Conservation (phyloP, 192 early-diverging fungal species). For the Entomortierella lignicola region DNA sequence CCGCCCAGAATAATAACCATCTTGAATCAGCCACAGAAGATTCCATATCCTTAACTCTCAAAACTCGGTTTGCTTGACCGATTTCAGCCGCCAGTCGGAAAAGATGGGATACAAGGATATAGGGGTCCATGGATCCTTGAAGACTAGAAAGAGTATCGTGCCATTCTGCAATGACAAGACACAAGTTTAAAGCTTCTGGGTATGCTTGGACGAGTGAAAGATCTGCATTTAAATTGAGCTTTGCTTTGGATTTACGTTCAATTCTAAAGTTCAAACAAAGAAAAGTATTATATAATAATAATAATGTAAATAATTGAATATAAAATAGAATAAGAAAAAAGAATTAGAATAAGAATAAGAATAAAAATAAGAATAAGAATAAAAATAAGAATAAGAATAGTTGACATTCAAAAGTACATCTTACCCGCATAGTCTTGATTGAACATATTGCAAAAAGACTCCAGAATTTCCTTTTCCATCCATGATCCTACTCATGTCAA, state of each 20-base stretch:
- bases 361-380: background rate
- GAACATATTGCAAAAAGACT: constrained; percentile 94
- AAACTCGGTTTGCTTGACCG: constrained; percentile 68
- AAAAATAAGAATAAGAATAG: background rate
- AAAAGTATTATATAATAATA: background rate
- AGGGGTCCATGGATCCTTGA: constrained; percentile 75
- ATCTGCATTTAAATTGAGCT: constrained; percentile 62
- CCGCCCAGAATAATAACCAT: constrained; percentile 81
- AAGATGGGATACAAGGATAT: constrained; percentile 76
- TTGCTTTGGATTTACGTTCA: constrained; percentile 73
- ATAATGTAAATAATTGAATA: background rate
- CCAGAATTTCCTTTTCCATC: constrained; percentile 93
- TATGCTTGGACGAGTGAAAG: constrained; percentile 73
- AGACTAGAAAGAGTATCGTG: constrained; percentile 74
- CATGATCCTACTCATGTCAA: constrained; percentile 46
- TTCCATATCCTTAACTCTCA: constrained; percentile 77
- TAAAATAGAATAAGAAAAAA: background rate
- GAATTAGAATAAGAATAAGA: background rate
- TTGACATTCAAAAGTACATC: background rate
- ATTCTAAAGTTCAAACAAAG: constrained; percentile 56
- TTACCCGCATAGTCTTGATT: constrained; percentile 88
- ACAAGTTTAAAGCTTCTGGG: constrained; percentile 70
- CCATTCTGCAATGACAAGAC: constrained; percentile 78
- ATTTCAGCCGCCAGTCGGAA: constrained; percentile 80
- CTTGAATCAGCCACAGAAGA: constrained; percentile 78